Percentiles rank a stretch among this genome's conserved stretches.
phyloP scores from a whole-genome alignment of 1,139 yeast genomes.

The Petasospora rhodanensis region DNA sequence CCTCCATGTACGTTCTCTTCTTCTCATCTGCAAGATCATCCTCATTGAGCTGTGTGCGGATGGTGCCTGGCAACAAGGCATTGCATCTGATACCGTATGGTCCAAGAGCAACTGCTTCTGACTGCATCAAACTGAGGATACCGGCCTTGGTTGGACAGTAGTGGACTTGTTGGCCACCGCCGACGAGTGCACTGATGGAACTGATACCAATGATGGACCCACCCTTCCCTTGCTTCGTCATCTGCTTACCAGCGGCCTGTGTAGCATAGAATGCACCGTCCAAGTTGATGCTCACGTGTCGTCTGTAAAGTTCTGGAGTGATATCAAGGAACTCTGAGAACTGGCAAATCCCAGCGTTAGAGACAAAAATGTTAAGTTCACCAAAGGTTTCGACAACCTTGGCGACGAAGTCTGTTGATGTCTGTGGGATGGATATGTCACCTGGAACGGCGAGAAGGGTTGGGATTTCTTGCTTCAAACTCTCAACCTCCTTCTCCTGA shows the following conservation, averaged over 20 bases:
- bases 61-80: constrained; percentile 43
- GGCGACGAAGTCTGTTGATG: constrained; percentile 32
- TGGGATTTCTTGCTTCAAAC: constrained; percentile 27
- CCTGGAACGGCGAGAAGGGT: constrained; percentile 36
- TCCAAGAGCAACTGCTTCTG: constrained; percentile 41
- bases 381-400: constrained; percentile 36
- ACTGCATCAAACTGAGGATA: constrained; percentile 40
- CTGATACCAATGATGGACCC: constrained; percentile 42
- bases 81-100: constrained; percentile 37
- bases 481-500: constrained; percentile 25
- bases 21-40: constrained; percentile 33
- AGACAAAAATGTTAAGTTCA: constrained; percentile 38
- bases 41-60: constrained; percentile 37
- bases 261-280: constrained; percentile 42
- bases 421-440: constrained; percentile 38
- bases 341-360: constrained; percentile 44
- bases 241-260: constrained; percentile 43
- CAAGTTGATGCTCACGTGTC: constrained; percentile 36
- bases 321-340: constrained; percentile 34
- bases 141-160: constrained; percentile 48
- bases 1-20: constrained; percentile 34
- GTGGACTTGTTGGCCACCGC: constrained; percentile 38
- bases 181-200: constrained; percentile 39
- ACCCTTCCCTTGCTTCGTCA: constrained; percentile 42
- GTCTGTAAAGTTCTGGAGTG: constrained; percentile 30